These are phyloP conservation scores for Vaccinium corymbosum DNA, from an alignment of 148 eudicot species.

Conservation along the genomic window DNA sequence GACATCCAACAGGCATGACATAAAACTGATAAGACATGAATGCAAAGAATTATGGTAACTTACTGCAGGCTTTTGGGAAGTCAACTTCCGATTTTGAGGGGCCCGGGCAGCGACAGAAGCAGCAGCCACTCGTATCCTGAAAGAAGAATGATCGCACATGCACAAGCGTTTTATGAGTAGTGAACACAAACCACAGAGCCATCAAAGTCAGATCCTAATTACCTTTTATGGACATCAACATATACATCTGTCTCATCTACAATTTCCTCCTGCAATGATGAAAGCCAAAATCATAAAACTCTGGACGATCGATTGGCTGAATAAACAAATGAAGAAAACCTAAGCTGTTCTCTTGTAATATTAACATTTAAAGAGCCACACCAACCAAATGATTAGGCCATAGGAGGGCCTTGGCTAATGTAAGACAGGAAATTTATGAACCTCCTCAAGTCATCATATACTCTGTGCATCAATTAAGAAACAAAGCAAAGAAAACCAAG, in stretches of 20 bases:
- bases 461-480: neutral
- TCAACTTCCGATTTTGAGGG: slow-evolving; percentile 57
- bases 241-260: slow-evolving; percentile 88
- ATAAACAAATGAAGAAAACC: neutral
- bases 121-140: slow-evolving; percentile 83
- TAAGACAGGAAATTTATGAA: neutral
- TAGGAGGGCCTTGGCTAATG: neutral
- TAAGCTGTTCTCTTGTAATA: neutral
- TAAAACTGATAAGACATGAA: neutral
- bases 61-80: slow-evolving; percentile 43
- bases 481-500: slow-evolving; percentile 2
- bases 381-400: slow-evolving; percentile 5
- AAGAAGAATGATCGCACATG: slow-evolving; percentile 10
- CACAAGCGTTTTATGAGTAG: neutral
- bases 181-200: neutral
- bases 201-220: slow-evolving; percentile 9
- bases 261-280: slow-evolving; percentile 70
- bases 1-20: neutral
- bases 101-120: slow-evolving; percentile 71
- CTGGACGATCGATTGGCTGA: neutral
- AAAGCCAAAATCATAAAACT: slow-evolving; percentile 14
- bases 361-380: neutral
- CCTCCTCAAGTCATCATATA: neutral
- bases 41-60: slow-evolving; percentile 9
- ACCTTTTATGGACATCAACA: slow-evolving; percentile 88